Evolutionary conservation across 495 filamentous ascomycete genomes (phyloP).

Genomic region (Tuber indicum): DNA sequence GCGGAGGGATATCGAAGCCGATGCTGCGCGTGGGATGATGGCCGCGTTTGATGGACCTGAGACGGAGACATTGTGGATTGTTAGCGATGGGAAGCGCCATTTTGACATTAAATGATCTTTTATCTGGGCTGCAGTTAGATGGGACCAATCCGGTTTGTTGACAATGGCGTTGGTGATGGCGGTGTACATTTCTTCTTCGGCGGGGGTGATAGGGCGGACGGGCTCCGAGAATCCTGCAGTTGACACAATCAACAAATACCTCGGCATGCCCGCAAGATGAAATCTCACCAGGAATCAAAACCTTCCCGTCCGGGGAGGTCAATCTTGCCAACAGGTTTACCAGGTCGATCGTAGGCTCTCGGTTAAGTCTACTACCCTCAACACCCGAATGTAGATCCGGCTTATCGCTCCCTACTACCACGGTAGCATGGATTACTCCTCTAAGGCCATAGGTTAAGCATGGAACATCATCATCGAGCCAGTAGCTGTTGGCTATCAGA

Average conservation of each 20-base stretch:
- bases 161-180: conserved; percentile 73
- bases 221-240: conserved; percentile 67
- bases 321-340: conserved; percentile 71
- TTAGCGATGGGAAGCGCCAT: conserved; percentile 94
- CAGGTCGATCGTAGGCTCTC: conserved; percentile 86
- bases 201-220: conserved; percentile 64
- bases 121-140: conserved; percentile 27
- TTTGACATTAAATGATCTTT: conserved; percentile 64
- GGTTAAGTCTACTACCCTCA: conserved; percentile 78
- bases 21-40: conserved; percentile 79
- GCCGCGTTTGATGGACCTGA: conserved; percentile 73
- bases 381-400: conserved; percentile 94
- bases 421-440: conserved; percentile 89
- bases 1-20: conserved; percentile 78
- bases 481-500: conserved; percentile 92
- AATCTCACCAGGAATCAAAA: conserved; percentile 50
- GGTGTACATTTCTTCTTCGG: conserved; percentile 74
- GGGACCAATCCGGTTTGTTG: conserved; percentile 46
- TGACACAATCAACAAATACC: conserved; percentile 29
- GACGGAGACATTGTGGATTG: conserved; percentile 86
- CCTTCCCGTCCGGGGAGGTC: conserved; percentile 59
- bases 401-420: conserved; percentile 74
- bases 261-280: not conserved
- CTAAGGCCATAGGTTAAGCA: conserved; percentile 91
- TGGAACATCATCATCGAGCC: conserved; percentile 90